These are phyloP conservation scores for Colletotrichum sidae DNA, from an alignment of 2,329 filamentous ascomycete species.

Conservation along the genomic window DNA sequence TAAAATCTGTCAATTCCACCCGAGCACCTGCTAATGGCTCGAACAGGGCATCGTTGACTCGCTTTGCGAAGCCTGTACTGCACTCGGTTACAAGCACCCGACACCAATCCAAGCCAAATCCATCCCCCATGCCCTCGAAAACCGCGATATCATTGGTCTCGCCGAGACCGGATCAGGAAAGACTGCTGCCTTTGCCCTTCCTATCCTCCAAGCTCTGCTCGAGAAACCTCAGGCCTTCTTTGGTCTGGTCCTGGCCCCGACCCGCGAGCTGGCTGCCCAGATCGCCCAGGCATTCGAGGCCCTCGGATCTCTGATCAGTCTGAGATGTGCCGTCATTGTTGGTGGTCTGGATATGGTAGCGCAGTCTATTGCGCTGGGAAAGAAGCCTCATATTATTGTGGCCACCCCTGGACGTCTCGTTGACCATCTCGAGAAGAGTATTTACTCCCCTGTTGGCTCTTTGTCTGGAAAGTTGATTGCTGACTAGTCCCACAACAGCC, in stretches of 20 bases:
- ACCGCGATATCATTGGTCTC: slow-evolving; percentile 90
- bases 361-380: slow-evolving; percentile 91
- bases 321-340: slow-evolving; percentile 86
- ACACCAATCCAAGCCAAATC: slow-evolving; percentile 91
- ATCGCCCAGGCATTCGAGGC: slow-evolving; percentile 91
- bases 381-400: slow-evolving; percentile 94
- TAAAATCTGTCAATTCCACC: too few relatives aligned
- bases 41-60: slow-evolving; percentile 82
- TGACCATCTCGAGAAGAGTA: slow-evolving; percentile 90
- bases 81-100: slow-evolving; percentile 84
- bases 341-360: slow-evolving; percentile 97
- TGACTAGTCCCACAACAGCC: slow-evolving; percentile 46
- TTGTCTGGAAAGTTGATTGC: too few relatives aligned
- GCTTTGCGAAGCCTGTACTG: slow-evolving; percentile 87
- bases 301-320: slow-evolving; percentile 86
- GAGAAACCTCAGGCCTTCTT: slow-evolving; percentile 88
- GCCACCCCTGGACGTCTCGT: slow-evolving; percentile 56
- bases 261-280: slow-evolving; percentile 91
- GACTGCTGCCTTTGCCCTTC: slow-evolving; percentile 93
- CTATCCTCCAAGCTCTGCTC: slow-evolving; percentile 90
- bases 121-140: slow-evolving; percentile 83
- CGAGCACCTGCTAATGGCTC: slow-evolving; percentile 35
- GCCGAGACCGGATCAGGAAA: slow-evolving; percentile 97
- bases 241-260: slow-evolving; percentile 91
- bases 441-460: too few relatives aligned